Conservation (phyloP, 2,329 filamentous ascomycete genomes). For the Phialophora expanda region DNA sequence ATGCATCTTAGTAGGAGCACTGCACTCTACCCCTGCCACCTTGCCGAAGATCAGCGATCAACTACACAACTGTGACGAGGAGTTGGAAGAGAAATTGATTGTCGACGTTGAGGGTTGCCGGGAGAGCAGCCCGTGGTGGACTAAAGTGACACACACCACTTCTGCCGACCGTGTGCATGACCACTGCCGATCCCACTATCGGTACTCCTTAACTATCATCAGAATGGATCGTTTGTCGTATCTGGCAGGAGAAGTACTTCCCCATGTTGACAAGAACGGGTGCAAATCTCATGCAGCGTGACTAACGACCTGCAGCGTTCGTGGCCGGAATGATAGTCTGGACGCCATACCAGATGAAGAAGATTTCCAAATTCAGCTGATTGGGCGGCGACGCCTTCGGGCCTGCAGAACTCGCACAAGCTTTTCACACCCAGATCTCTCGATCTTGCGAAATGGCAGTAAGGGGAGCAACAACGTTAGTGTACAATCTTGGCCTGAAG, state of each 20-base stretch:
- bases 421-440: background rate
- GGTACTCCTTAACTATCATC: background rate
- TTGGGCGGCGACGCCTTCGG: background rate
- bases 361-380: background rate
- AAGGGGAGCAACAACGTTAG: background rate
- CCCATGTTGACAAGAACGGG: background rate
- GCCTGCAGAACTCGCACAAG: background rate
- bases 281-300: background rate
- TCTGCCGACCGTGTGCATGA: background rate
- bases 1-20: background rate
- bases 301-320: conserved; percentile 1
- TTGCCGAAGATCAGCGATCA: background rate
- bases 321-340: background rate
- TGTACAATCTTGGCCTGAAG: background rate
- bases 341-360: background rate
- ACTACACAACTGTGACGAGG: background rate
- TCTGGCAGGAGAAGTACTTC: background rate
- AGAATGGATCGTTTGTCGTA: background rate
- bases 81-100: background rate
- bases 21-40: background rate
- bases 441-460: background rate
- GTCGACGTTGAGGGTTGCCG: background rate
- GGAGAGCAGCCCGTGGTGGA: background rate
- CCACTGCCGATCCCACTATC: too few relatives aligned
- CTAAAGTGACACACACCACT: background rate